Evolutionary conservation across 2,329 filamentous ascomycete genomes (phyloP).

Genomic region (Fusarium devonianum): DNA sequence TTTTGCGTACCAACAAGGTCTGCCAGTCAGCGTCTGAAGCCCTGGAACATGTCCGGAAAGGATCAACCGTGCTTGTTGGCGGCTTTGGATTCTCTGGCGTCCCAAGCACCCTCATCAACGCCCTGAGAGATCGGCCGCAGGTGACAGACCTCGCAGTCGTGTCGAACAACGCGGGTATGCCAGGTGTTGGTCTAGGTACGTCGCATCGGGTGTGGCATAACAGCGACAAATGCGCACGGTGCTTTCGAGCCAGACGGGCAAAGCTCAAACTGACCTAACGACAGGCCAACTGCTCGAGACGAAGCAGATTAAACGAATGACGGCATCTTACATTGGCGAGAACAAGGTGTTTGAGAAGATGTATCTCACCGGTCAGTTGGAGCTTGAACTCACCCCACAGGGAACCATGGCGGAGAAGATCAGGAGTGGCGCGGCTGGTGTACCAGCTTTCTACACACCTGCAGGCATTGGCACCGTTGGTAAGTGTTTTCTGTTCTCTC

Average conservation of each 20-base stretch:
- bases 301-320: constrained; percentile 90
- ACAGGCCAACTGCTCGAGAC: constrained; percentile 79
- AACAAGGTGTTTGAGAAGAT: constrained; percentile 93
- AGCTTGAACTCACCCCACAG: constrained; percentile 90
- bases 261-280: no score
- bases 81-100: constrained; percentile 87
- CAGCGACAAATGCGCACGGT: no score
- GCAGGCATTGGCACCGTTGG: constrained; percentile 83
- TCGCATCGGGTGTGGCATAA: no score
- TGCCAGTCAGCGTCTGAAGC: constrained; percentile 73
- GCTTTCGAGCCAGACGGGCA: no score
- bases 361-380: constrained; percentile 86
- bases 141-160: constrained; percentile 84
- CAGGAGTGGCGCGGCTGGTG: constrained; percentile 84
- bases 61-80: constrained; percentile 77
- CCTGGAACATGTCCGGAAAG: constrained; percentile 78
- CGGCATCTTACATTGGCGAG: constrained; percentile 92
- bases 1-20: constrained; percentile 87
- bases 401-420: constrained; percentile 91
- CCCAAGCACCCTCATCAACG: constrained; percentile 80
- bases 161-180: constrained; percentile 93
- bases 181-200: constrained; percentile 78
- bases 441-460: constrained; percentile 93
- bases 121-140: constrained; percentile 70
- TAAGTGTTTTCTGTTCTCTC: no score